Conservation (phyloP, 2,329 filamentous ascomycete species). For the Aureobasidium musti region DNA sequence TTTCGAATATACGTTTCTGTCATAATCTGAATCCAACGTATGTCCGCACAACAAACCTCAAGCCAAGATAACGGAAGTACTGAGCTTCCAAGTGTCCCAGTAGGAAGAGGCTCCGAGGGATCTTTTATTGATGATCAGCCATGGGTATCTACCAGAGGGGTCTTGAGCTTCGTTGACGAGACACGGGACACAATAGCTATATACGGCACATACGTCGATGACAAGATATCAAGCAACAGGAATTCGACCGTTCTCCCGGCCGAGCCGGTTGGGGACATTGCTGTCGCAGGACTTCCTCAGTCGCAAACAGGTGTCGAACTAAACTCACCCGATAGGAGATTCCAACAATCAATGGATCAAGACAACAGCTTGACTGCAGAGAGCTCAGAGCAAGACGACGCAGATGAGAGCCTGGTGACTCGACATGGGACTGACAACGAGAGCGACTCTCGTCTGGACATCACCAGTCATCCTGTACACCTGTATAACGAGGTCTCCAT, state of each 20-base stretch:
- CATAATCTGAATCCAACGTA: slow-evolving; percentile 19
- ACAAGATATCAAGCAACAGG: not conserved
- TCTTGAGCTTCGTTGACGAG: slow-evolving; percentile 10
- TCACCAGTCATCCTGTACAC: not conserved
- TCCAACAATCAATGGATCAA: not conserved
- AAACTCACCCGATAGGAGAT: not conserved
- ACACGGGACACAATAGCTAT: slow-evolving; percentile 15
- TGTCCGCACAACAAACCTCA: not conserved
- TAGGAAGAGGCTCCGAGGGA: not conserved
- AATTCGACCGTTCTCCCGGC: not conserved
- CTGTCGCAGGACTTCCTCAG: not conserved
- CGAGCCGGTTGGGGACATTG: not conserved
- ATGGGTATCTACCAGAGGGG: slow-evolving; percentile 7
- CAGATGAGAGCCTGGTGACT: not conserved
- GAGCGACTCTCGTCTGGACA: not conserved
- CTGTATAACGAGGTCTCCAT: not conserved
- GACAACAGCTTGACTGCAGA: not conserved
- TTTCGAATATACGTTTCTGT: slow-evolving; percentile 11
- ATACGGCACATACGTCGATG: not conserved
- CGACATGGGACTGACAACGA: not conserved
- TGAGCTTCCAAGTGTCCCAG: not conserved
- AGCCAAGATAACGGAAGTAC: not conserved
- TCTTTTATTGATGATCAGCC: not conserved
- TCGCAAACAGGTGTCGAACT: not conserved
- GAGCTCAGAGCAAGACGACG: not conserved